Conservation (phyloP, 176 grass and related monocot species). For the Oryza officinalis region DNA sequence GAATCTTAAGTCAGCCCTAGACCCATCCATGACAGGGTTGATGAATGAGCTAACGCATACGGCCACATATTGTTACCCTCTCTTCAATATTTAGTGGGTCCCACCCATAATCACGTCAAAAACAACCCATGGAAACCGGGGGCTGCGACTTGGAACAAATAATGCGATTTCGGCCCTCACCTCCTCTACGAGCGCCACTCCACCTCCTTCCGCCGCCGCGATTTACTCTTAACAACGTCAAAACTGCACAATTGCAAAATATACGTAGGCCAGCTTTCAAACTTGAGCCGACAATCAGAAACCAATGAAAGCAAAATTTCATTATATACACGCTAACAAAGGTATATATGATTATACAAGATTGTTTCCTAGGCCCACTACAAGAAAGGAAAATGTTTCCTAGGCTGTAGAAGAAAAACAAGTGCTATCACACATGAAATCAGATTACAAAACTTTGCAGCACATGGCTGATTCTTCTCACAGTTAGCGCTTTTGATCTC, state of each 20-base stretch:
- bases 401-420: slow-evolving; percentile 1
- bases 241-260: background rate
- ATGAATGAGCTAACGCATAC: too few species aligned
- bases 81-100: too few species aligned
- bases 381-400: background rate
- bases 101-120: too few species aligned
- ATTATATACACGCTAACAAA: slow-evolving; percentile 9
- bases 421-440: background rate
- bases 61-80: too few species aligned
- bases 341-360: slow-evolving; percentile 9
- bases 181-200: too few species aligned
- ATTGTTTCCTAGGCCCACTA: background rate
- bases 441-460: background rate
- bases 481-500: background rate
- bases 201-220: too few species aligned
- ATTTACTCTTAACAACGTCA: background rate
- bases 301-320: background rate
- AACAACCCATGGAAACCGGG: too few species aligned
- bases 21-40: too few species aligned
- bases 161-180: too few species aligned
- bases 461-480: background rate
- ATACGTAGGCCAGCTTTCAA: background rate
- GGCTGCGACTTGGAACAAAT: too few species aligned
- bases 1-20: too few species aligned
- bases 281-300: background rate